These are phyloP conservation scores for Thielaviopsis populi DNA, from an alignment of 2,329 filamentous ascomycete genomes.

Conservation along the genomic window DNA sequence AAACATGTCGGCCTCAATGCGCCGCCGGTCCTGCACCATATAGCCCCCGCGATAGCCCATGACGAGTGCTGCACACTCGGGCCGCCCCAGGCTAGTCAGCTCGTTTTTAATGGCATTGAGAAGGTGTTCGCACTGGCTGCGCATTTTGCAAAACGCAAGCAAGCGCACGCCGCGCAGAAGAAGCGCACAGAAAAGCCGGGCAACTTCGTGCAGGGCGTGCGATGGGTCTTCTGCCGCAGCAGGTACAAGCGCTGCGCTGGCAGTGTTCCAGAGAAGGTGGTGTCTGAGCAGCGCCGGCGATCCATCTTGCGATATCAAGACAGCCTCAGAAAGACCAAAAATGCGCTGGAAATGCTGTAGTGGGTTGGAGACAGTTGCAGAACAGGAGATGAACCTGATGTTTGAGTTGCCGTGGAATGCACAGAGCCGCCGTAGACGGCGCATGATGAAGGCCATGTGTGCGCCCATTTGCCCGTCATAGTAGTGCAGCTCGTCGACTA, in stretches of 20 bases:
- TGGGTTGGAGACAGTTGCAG: slow-evolving; percentile 89
- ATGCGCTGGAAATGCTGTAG: slow-evolving; percentile 82
- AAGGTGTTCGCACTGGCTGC: slow-evolving; percentile 76
- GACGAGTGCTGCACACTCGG: slow-evolving; percentile 62
- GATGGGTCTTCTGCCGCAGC: slow-evolving; percentile 4
- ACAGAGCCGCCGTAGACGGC: slow-evolving; percentile 72
- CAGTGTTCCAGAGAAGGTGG: slow-evolving; percentile 12
- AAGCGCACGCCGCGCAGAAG: slow-evolving; percentile 77
- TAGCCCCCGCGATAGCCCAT: slow-evolving; percentile 97
- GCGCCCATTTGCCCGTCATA: slow-evolving; percentile 93
- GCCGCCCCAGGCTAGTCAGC: slow-evolving; percentile 53
- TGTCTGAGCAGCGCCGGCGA: slow-evolving; percentile 43
- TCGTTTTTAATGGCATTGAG: slow-evolving; percentile 68
- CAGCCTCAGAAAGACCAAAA: slow-evolving; percentile 75
- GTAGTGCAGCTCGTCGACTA: slow-evolving; percentile 77
- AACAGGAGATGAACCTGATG: slow-evolving; percentile 69
- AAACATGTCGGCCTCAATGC: slow-evolving; percentile 93
- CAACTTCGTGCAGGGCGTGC: slow-evolving; percentile 46
- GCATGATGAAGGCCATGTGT: slow-evolving; percentile 90
- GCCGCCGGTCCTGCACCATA: slow-evolving; percentile 73
- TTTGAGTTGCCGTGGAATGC: slow-evolving; percentile 83
- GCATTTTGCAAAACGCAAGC: slow-evolving; percentile 81
- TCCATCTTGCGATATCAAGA: slow-evolving; percentile 76
- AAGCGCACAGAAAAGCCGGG: slow-evolving; percentile 77
- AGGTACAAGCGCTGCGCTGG: background rate